A percentile compares a stretch with the other conserved stretches of the same genome.
phyloP scores from a whole-genome alignment of 371 early-diverging fungal species.

The Actinomortierella wolfii region DNA sequence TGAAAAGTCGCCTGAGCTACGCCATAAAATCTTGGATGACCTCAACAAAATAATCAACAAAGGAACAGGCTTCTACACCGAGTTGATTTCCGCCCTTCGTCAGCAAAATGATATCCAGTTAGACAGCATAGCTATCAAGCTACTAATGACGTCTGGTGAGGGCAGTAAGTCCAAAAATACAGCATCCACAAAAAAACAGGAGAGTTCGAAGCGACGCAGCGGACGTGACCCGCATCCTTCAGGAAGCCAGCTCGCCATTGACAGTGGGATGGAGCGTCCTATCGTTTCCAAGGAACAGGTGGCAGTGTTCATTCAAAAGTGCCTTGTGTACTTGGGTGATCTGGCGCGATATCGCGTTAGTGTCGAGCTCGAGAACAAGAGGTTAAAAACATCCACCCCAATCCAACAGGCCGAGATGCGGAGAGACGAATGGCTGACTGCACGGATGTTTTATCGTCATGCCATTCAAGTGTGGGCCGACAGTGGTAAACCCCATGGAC shows the following conservation, averaged over 20 bases:
- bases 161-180: too few species aligned
- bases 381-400: neutral
- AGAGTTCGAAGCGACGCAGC: too few species aligned
- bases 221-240: too few species aligned
- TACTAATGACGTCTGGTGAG: constrained; percentile 5
- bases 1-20: neutral
- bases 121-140: constrained; percentile 20
- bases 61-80: constrained; percentile 43
- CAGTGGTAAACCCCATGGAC: constrained; percentile 50
- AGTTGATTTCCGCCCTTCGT: constrained; percentile 26
- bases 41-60: constrained; percentile 33
- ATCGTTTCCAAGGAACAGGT: constrained; percentile 26
- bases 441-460: constrained; percentile 21
- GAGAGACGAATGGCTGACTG: constrained; percentile 25
- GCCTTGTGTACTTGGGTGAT: constrained; percentile 49
- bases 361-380: constrained; percentile 30
- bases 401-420: too few species aligned
- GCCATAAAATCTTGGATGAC: constrained; percentile 35
- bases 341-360: constrained; percentile 49
- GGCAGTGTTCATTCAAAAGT: constrained; percentile 49
- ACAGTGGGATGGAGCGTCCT: too few species aligned
- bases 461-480: constrained; percentile 31
- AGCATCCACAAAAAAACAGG: too few species aligned
- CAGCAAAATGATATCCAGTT: constrained; percentile 31
- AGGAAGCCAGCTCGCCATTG: too few species aligned